phyloP scores from a whole-genome alignment of 2,329 filamentous ascomycete species.

The Alternaria triticimaculans region DNA sequence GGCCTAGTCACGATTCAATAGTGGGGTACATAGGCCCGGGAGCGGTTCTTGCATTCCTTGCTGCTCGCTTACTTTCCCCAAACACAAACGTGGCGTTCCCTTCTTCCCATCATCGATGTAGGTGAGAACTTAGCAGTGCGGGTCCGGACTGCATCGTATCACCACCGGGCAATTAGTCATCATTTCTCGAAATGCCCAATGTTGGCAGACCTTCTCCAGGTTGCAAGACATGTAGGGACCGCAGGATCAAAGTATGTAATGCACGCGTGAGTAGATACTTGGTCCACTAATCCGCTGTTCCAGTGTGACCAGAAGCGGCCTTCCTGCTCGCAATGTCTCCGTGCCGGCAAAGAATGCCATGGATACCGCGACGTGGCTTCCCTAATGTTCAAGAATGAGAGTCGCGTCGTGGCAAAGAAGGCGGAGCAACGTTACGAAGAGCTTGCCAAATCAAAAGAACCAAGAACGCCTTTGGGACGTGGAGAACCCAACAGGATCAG shows the following conservation, averaged over 20 bases:
- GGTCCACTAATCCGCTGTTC: neutral
- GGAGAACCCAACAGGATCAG: neutral
- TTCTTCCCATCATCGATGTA: neutral
- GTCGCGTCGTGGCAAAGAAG: conserved; percentile 31
- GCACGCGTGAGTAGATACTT: neutral
- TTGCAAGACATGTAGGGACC: conserved; percentile 40
- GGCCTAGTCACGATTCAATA: neutral
- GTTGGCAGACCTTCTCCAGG: conserved; percentile 42
- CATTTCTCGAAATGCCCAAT: conserved; percentile 31
- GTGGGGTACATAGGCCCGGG: neutral
- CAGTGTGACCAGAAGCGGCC: conserved; percentile 45
- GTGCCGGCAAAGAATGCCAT: conserved; percentile 34
- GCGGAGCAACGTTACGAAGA: conserved; percentile 33
- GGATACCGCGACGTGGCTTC: conserved; percentile 41
- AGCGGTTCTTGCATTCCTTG: neutral
- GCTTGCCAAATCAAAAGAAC: conserved; percentile 21
- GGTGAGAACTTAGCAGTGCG: conserved; percentile 2
- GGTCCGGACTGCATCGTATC: neutral
- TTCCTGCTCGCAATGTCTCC: conserved; percentile 42
- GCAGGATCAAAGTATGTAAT: conserved; percentile 39
- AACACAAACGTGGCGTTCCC: neutral
- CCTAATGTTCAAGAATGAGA: conserved; percentile 44
- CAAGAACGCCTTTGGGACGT: neutral
- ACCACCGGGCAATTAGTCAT: neutral
- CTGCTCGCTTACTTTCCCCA: neutral